A percentile compares a stretch with the other conserved stretches of the same genome.
Conservation (phyloP, 2,329 filamentous ascomycete species). For the Arthrinium phaeospermum region DNA sequence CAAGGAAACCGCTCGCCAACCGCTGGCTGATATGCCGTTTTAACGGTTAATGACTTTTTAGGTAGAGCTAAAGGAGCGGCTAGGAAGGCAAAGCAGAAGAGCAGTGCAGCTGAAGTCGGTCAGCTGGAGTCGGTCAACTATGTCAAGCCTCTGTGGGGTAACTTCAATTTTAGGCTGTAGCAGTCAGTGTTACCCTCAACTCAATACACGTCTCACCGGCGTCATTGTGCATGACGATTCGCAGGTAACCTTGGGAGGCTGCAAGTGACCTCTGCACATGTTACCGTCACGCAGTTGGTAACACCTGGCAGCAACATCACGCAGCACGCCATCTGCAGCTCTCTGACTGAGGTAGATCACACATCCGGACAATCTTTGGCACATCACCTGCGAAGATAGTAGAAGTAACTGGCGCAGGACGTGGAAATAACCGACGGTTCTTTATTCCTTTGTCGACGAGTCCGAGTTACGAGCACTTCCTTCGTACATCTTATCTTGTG, state of each 20-base stretch:
- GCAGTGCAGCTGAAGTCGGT: neutral
- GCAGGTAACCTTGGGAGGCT: neutral
- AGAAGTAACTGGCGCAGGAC: neutral
- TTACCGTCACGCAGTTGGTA: slow-evolving; percentile 11
- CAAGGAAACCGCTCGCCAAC: neutral
- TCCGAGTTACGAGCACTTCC: neutral
- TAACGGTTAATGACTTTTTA: neutral
- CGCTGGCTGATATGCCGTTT: neutral
- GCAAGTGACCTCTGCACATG: neutral
- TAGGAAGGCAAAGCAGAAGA: neutral
- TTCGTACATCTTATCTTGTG: neutral
- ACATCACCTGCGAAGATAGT: neutral
- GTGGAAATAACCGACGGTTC: neutral
- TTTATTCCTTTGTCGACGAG: neutral
- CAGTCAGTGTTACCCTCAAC: neutral
- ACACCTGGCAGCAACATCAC: slow-evolving; percentile 5
- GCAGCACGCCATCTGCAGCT: neutral
- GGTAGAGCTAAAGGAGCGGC: neutral
- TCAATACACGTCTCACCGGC: neutral
- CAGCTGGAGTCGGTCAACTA: neutral
- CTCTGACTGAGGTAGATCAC: neutral
- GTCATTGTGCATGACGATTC: slow-evolving; percentile 8
- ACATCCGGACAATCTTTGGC: neutral
- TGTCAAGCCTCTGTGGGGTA: slow-evolving; percentile 6
- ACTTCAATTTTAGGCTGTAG: neutral